Conservation (phyloP, 176 grass and related monocot genomes). For the Leersia perrieri region DNA sequence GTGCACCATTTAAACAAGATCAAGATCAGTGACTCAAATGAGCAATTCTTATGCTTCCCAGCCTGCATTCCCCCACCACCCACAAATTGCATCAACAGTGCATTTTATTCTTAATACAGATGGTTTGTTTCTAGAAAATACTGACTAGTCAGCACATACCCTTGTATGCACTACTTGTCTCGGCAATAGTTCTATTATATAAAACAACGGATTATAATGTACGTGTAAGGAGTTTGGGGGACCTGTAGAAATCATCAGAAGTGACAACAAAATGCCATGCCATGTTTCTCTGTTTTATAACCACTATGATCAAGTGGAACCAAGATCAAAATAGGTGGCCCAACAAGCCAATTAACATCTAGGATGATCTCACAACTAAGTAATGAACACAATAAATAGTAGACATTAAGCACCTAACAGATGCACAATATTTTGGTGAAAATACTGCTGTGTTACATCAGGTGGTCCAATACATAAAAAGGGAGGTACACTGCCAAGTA, state of each 20-base stretch:
- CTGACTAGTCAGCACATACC: background rate
- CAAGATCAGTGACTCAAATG: background rate
- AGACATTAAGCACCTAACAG: background rate
- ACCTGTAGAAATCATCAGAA: background rate
- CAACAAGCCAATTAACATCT: background rate
- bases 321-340: background rate
- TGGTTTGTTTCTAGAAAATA: background rate
- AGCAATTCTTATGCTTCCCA: background rate
- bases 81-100: background rate
- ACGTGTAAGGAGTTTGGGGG: background rate
- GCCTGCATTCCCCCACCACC: background rate
- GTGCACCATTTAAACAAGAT: background rate
- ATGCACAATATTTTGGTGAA: slow-evolving; percentile 8
- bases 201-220: background rate
- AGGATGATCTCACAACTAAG: background rate
- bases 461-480: background rate
- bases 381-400: background rate
- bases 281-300: background rate
- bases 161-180: background rate
- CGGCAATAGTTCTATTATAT: background rate
- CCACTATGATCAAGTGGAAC: background rate
- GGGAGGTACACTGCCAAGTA: background rate
- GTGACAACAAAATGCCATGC: background rate
- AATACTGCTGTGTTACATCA: background rate
- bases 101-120: background rate